Base-by-base conservation (phyloP, 352 stramenopile genomes). In the Globisporangium canariense region DNA sequence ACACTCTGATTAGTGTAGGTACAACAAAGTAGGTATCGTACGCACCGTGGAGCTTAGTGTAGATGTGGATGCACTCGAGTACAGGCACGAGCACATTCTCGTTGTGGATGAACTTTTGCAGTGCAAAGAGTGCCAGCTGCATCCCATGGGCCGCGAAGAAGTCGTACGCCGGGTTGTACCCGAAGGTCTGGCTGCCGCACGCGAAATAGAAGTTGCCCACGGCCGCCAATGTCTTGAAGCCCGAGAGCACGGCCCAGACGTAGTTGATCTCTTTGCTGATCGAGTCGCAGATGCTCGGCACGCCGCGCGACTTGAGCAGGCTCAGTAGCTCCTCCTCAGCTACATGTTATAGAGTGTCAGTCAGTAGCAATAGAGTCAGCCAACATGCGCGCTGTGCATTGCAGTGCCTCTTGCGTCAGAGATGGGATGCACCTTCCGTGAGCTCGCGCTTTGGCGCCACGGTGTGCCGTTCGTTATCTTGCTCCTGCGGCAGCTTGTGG, bases 241-340 rank as follows among this genome's bases (percentile, higher is more conserved):
- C 82, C 7, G 82, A 89, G 9, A 74, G 72, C 18, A 89, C 82
- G 16, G 82, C 81, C 84, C 82, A 91, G 28, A 75, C 80, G 60
- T 90, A 90, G 65, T 87, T 83, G 60, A 93, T 91, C 68, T 90
- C 84, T n/a, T 76, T 74, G 47, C 71, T 87, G 62, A 93, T 85
- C 7, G 84, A 77, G 20, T 85, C 77, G 61, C 82, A 90, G 40
- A 93, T 83, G 47, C 81, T 89, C 22, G 69, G 58, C 22, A 91
- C 79, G 25, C 82, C 82, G 40, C 78, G 77, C 7, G 69, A 64
- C 68, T 90, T 90, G 57, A 93, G 76, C 54, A 91, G 58, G 45
- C 64, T 38, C 46, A 93, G 64, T 14, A 91, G 65, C 60, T 93
- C 79, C 54, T 88, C 72, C 70, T 90, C 84, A 32, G 75, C 82